phyloP scores from a whole-genome alignment of 2,329 filamentous ascomycete genomes.

The Parastagonospora nodorum region DNA sequence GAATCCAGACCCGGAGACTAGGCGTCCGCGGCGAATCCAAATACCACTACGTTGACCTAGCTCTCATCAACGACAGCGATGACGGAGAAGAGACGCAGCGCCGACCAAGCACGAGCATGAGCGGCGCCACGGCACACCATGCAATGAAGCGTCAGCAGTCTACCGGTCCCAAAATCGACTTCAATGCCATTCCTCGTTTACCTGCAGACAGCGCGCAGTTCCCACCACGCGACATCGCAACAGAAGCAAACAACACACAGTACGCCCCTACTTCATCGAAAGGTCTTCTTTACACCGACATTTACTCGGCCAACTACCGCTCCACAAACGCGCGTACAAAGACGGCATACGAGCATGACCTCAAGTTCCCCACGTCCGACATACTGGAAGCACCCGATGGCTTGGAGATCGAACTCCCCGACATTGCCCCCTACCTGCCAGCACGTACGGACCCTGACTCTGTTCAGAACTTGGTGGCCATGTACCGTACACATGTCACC shows the following conservation, averaged over 20 bases:
- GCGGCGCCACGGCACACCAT: conserved; percentile 27
- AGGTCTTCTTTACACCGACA: conserved; percentile 54
- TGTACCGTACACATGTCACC: conserved; percentile 94
- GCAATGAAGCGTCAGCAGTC: conserved; percentile 40
- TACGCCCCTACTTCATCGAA: conserved; percentile 48
- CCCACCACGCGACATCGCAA: conserved; percentile 39
- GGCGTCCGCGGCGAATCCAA: conserved; percentile 97
- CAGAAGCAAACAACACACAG: conserved; percentile 35
- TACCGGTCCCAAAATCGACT: conserved; percentile 38
- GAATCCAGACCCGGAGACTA: conserved; percentile 87
- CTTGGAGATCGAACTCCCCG: conserved; percentile 78
- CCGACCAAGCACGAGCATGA: conserved; percentile 17
- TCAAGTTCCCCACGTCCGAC: conserved; percentile 65
- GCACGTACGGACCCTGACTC: conserved; percentile 82
- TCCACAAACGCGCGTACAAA: conserved; percentile 45
- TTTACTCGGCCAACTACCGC: conserved; percentile 50
- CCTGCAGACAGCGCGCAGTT: conserved; percentile 56
- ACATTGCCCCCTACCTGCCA: conserved; percentile 81
- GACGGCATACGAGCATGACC: conserved; percentile 63
- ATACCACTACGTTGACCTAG: conserved; percentile 80
- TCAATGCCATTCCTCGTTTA: conserved; percentile 51
- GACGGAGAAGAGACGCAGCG: conserved; percentile 31
- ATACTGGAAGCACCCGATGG: conserved; percentile 66
- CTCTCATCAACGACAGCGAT: conserved; percentile 53
- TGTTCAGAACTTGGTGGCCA: conserved; percentile 79